These are phyloP conservation scores for Aspergillus wentii DNA, from an alignment of 495 filamentous ascomycete species.

Conservation along the genomic window DNA sequence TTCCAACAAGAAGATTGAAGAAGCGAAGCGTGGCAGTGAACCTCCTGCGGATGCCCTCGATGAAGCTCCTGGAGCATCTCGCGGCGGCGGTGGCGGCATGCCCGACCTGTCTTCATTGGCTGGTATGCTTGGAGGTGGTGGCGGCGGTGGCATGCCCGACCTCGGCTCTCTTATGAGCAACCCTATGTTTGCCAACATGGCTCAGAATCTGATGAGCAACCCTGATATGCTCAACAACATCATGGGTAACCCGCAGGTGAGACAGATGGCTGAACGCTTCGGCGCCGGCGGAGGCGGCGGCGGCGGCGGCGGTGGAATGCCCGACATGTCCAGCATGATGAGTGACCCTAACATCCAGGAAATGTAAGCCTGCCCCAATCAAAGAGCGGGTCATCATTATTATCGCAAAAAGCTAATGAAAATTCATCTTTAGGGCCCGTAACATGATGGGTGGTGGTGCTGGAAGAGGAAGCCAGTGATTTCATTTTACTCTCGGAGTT, in stretches of 20 bases:
- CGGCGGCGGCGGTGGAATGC: slow-evolving; percentile 67
- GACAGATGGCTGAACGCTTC: slow-evolving; percentile 64
- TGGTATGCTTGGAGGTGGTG: slow-evolving; percentile 61
- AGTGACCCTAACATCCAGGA: slow-evolving; percentile 85
- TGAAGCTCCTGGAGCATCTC: slow-evolving; percentile 38
- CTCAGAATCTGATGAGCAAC: slow-evolving; percentile 94
- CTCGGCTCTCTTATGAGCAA: slow-evolving; percentile 84
- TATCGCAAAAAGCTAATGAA: slow-evolving; percentile 15
- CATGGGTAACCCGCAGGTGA: slow-evolving; percentile 88
- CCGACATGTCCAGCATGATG: slow-evolving; percentile 77
- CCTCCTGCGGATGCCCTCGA: slow-evolving; percentile 48
- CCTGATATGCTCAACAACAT: slow-evolving; percentile 82
- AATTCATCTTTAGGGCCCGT: slow-evolving; percentile 56
- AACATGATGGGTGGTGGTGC: slow-evolving; percentile 70
- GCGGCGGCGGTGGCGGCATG: slow-evolving; percentile 65
- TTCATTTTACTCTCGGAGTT: too few species aligned
- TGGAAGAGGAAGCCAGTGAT: slow-evolving; percentile 18
- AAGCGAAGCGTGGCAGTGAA: slow-evolving; percentile 47
- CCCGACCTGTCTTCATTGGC: slow-evolving; percentile 72
- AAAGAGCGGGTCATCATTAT: not conserved
- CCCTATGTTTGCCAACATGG: slow-evolving; percentile 95
- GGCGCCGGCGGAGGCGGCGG: slow-evolving; percentile 56
- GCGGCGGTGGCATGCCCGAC: slow-evolving; percentile 82
- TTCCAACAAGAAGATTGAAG: slow-evolving; percentile 75
- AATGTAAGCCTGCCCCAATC: slow-evolving; percentile 60